These are phyloP conservation scores for Carex littledalei DNA, from an alignment of 176 grass and related monocot genomes.

Conservation along the genomic window DNA sequence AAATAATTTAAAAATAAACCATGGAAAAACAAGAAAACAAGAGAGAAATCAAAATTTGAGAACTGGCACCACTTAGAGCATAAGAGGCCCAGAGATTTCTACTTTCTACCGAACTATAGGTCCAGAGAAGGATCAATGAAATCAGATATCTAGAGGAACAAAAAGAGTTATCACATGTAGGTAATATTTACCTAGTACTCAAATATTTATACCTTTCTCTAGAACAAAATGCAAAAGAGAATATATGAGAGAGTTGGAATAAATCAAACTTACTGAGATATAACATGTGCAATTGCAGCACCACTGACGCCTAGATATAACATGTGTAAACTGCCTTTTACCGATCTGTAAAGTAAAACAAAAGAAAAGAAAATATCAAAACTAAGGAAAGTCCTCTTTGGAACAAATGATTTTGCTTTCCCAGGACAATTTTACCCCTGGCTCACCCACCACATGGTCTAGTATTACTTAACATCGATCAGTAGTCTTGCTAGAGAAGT, in stretches of 20 bases:
- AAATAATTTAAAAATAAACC: background rate
- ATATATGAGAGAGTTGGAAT: background rate
- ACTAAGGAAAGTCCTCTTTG: background rate
- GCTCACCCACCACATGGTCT: background rate
- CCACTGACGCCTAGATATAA: conserved; percentile 81
- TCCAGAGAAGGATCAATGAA: conserved; percentile 64
- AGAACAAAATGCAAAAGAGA: background rate
- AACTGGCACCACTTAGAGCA: conserved; percentile 43
- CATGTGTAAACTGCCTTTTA: background rate
- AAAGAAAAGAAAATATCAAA: background rate
- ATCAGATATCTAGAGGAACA: conserved; percentile 68
- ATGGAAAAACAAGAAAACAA: background rate
- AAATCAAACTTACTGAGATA: conserved; percentile 72
- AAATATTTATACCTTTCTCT: background rate
- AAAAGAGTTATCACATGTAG: conserved; percentile 1
- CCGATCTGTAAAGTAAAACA: background rate
- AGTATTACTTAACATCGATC: too few species aligned
- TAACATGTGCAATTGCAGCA: conserved; percentile 84
- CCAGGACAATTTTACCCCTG: too few species aligned
- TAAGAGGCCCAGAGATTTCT: conserved; percentile 78
- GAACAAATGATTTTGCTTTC: background rate
- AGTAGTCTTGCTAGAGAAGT: too few species aligned
- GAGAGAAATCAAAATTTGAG: background rate
- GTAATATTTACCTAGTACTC: background rate
- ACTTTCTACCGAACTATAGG: conserved; percentile 76